phyloP scores from a whole-genome alignment of 257 asterid genomes.

The Jacaranda mimosifolia region DNA sequence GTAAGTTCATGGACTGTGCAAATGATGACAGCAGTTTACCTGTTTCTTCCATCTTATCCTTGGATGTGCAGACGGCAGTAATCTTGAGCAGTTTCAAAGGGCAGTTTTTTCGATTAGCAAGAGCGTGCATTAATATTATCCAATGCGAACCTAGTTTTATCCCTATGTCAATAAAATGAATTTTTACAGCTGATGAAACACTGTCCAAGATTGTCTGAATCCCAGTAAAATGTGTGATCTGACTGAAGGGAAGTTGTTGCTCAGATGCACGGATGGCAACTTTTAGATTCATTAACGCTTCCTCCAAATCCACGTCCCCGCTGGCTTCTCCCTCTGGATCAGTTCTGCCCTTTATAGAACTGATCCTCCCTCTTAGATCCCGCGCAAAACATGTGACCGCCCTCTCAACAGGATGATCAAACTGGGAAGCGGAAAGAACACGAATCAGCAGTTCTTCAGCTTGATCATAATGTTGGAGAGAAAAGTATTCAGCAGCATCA shows the following conservation, averaged over 20 bases:
- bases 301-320: background rate
- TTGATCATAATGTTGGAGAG: slow-evolving; percentile 33
- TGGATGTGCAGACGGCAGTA: slow-evolving; percentile 48
- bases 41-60: slow-evolving; percentile 33
- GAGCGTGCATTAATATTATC: slow-evolving; percentile 52
- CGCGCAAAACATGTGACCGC: slow-evolving; percentile 28
- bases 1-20: background rate
- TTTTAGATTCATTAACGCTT: background rate
- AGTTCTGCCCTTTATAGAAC: background rate
- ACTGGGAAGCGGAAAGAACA: slow-evolving; percentile 23
- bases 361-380: slow-evolving; percentile 28
- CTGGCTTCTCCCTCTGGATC: background rate
- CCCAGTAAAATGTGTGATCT: background rate
- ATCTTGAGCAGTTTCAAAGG: slow-evolving; percentile 48
- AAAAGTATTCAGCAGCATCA: slow-evolving; percentile 37
- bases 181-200: slow-evolving; percentile 38
- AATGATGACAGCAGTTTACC: slow-evolving; percentile 35
- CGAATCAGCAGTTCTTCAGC: slow-evolving; percentile 41
- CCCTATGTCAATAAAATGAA: slow-evolving; percentile 50
- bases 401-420: slow-evolving; percentile 39
- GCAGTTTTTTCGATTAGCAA: slow-evolving; percentile 19
- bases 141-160: slow-evolving; percentile 45
- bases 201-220: slow-evolving; percentile 39
- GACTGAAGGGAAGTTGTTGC: background rate
- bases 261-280: background rate